Base-by-base conservation (phyloP, 2,329 filamentous ascomycete species). In the Neoascochyta sp. region DNA sequence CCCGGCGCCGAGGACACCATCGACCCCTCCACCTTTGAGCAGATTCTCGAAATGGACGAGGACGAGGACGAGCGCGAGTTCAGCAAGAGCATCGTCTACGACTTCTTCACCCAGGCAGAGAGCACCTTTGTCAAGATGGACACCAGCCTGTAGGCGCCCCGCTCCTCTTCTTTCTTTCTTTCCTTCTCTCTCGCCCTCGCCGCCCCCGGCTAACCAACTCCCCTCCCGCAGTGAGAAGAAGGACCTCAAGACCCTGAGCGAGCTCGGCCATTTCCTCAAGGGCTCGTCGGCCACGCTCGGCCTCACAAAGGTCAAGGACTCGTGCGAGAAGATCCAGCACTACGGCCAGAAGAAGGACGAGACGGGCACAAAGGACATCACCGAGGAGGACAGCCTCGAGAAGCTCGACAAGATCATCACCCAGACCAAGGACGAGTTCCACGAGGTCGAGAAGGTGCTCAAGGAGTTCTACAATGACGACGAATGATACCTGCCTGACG, bases 1-100 rank as follows among this genome's bases (percentile, higher is more conserved):
- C 70, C 73, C 37, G 77, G 85, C 38, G 77, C 87, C 45, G 80
- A 78, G 37, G 84, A 92, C 45, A 74, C 74, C 58, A 81, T 98
- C 65, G 90, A 96, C 63, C 68, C 72, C 39, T 62, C 66, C 32
- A 94, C 88, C 34, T 98, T 98, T 54, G 80, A 82, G 52, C 92
- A 96, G 71, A 96, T 98, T 61, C 78, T 96, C 42, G 92, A 96
- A 66, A 95, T 98, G 90, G 92, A 98, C 63, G 92, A 96, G 44
- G 84, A 86, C 44, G 83, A 86, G 47, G 78, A 81, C 8, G 84
- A 90, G 43, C 76, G 81, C 50, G 87, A 95, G 27, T 96, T 96
- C 72, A 93, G 85, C 67, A 78, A 74, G 52, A 82, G 83, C 39
- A 89, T 98, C 46, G 89, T 96, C 27, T 83, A 80, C 58, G 86